Evolutionary conservation across 345 rosid genomes (phyloP), one percentile per base, ranked within the genome.

Genomic region (Syzygium grande): DNA sequence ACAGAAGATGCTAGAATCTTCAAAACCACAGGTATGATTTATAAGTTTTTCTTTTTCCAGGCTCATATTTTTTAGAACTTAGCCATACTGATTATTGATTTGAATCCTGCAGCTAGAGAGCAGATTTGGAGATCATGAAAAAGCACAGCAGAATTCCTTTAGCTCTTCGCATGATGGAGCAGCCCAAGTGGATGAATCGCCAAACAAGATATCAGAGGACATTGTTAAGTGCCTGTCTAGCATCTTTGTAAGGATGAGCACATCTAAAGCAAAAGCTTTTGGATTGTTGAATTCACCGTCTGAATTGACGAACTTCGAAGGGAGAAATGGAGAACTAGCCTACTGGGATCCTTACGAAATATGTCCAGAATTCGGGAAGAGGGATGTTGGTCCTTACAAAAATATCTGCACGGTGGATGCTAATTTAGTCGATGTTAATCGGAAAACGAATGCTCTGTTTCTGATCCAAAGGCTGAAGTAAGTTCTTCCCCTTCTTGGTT

Each of bases 171-270:
- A 92, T 55, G 94, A 93, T 55, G 91, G 88, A 86, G 54, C 89
- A 86, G 19, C 84, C 9, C 94, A 93, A 89, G 87, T 84, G 85
- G 93, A 92, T 83, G 90, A 89, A 84, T 65, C 88, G 49, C 96
- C 98, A 29, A 96, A 98, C 91, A 94, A 92, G 88, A 87, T 96
- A 88, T 95, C 98, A 2, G 98, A 96, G 93, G 97, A 96, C 88
- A 91, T 92, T 63, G 87, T 94, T 87, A 92, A 90, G 90, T 94
- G 96, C 85, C 86, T 96, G 90, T 93, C 88, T 52, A 92, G 92
- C 91, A 95, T 96, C 88, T 91, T 98, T 89, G 29, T 87, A 54
- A 94, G 98, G 91, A 91, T 96, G 90, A 94, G 93, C 92, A 91
- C 95, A 46, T 90, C 88, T 22, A 95, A 96, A 90, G 95, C 93